A percentile compares a stretch with the other conserved stretches of the same genome.
Evolutionary conservation across 352 stramenopile genomes (phyloP).

Genomic region (Phytophthora sansomeana): DNA sequence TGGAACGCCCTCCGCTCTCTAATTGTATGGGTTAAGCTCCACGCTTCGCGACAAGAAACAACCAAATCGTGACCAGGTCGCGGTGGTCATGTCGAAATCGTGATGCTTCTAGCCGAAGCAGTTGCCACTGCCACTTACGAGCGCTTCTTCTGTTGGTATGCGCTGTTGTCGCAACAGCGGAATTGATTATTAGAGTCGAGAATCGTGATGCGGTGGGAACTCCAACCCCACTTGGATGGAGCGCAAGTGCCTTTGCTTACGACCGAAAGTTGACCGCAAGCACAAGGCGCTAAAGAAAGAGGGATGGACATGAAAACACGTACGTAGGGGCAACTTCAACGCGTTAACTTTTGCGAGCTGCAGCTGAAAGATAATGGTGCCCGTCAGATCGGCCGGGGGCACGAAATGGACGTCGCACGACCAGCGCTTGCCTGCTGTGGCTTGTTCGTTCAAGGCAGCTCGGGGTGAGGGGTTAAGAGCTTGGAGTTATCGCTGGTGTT

Average conservation of each 20-base stretch:
- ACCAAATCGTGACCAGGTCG: not conserved
- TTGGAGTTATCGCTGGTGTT: too few species aligned
- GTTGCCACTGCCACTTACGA: not conserved
- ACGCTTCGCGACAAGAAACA: not conserved
- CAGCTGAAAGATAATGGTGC: too few species aligned
- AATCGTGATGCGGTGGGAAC: constrained; percentile 29
- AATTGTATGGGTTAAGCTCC: constrained; percentile 8
- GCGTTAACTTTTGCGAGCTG: too few species aligned
- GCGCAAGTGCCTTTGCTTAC: constrained; percentile 6
- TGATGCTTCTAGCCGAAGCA: not conserved
- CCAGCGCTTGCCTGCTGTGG: too few species aligned
- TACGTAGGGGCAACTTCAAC: constrained; percentile 2
- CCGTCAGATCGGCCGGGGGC: too few species aligned
- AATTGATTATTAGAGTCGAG: too few species aligned
- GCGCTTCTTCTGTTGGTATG: not conserved
- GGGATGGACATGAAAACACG: constrained; percentile 19
- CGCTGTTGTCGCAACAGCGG: constrained; percentile 3
- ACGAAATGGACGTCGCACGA: too few species aligned
- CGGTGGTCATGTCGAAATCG: constrained; percentile 7
- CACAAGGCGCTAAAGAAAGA: constrained; percentile 27
- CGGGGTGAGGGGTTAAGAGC: too few species aligned
- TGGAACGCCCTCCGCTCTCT: not conserved
- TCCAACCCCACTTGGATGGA: constrained; percentile 9
- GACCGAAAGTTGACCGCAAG: constrained; percentile 12
- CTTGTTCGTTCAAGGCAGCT: too few species aligned